Evolutionary conservation across 2,329 filamentous ascomycete genomes (phyloP), one percentile per base, ranked within the genome.

Genomic region (Diaporthe capsici): DNA sequence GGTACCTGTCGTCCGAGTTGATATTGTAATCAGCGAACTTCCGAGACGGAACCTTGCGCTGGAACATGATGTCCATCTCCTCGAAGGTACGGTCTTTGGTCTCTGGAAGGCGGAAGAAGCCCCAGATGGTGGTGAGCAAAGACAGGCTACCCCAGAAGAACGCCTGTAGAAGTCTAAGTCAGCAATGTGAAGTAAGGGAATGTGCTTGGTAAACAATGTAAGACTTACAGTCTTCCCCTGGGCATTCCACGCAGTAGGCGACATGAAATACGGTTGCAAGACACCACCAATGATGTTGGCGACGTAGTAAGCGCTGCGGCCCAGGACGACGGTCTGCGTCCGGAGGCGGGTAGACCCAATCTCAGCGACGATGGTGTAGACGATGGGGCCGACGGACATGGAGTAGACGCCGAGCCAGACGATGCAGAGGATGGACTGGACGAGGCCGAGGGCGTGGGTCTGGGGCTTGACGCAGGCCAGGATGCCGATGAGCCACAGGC

Each of bases 291-390:
- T 81, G 61, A 87, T 84, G 78, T 86, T 86, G 20, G 82, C 84
- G 15, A 85, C 75, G 72, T 86, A 85, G 76, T 87, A 87, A 2
- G 80, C 81, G 25, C 80, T 86, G 65, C 87, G 82, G 1, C 85
- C 86, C 25, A 88, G 79, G 17, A 87, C 86, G 25, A 88, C 84
- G 0, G 86, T 86, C 80, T 88, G 86, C 65, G 85, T 86, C 61
- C 86, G 83, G 28, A 88, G 83, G 53, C 87, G 86, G 5, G 86
- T 87, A 0, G 86, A 87, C 0, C 84, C 83, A 4, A 88, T 77
- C 79, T 88, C 87, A 1, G 87, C 51, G 77, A 86, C 83, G 42
- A 87, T 84, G 28, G 85, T 86, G 81, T 87, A 88, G 76, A 86
- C 81, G 31, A 87, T 85, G 7, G 86, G 86, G 0, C 86, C 86